phyloP scores from a whole-genome alignment of 257 asterid species.

The Voacanga thouarsii region DNA sequence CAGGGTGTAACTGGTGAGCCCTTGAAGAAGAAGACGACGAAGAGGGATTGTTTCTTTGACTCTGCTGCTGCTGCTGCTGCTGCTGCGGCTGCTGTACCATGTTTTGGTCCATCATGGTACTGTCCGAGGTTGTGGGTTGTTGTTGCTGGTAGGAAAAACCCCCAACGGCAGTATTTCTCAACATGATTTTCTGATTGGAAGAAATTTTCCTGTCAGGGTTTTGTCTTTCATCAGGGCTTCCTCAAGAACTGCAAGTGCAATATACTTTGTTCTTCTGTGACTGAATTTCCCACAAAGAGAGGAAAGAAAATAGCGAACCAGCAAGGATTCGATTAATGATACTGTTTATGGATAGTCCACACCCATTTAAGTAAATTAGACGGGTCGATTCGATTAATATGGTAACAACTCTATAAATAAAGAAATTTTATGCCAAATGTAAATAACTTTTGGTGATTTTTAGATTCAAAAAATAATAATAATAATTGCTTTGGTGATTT shows the following conservation, averaged over 20 bases:
- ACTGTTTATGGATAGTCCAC: no score
- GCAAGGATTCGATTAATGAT: not conserved
- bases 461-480: no score
- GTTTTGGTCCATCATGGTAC: conserved; percentile 44
- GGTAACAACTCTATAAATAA: no score
- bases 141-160: conserved; percentile 16
- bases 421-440: no score
- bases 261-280: not conserved
- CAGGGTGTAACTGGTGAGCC: conserved; percentile 71
- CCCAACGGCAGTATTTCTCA: conserved; percentile 14
- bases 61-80: conserved; percentile 30
- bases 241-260: not conserved
- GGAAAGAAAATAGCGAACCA: not conserved
- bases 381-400: no score
- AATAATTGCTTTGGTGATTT: no score
- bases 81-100: conserved; percentile 15
- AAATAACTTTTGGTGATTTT: no score
- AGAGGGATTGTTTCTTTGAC: conserved; percentile 28
- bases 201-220: not conserved
- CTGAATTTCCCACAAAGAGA: not conserved
- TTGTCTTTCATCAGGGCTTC: not conserved
- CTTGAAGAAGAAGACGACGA: conserved; percentile 61
- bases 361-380: no score
- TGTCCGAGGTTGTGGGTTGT: conserved; percentile 22
- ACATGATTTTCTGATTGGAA: not conserved